A percentile compares a stretch with the other conserved stretches of the same genome.
These are phyloP conservation scores for Vachellia pachyceras DNA, from an alignment of 306 rosid species.

Conservation along the genomic window DNA sequence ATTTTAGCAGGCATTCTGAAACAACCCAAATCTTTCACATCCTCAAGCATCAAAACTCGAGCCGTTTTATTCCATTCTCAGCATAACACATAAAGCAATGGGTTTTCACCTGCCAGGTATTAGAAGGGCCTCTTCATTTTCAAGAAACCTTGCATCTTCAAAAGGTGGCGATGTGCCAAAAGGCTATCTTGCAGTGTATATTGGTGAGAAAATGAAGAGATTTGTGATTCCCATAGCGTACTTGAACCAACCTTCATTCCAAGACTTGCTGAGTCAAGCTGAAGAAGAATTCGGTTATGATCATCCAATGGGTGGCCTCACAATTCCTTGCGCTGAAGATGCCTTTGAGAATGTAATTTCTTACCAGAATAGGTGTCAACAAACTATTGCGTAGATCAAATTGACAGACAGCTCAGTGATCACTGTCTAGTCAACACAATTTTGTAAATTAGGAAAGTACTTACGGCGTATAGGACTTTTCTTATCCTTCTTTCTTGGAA, in stretches of 20 bases:
- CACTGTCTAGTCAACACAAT: slow-evolving; percentile 2
- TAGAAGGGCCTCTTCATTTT: neutral
- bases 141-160: neutral
- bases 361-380: slow-evolving; percentile 4
- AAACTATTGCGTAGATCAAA: neutral
- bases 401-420: slow-evolving; percentile 7
- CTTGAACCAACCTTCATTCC: slow-evolving; percentile 43
- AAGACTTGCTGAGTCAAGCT: slow-evolving; percentile 35
- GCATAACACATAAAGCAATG: slow-evolving; percentile 20
- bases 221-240: slow-evolving; percentile 49
- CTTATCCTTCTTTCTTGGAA: neutral
- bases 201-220: slow-evolving; percentile 52
- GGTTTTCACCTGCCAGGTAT: neutral
- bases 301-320: slow-evolving; percentile 59
- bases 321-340: slow-evolving; percentile 51
- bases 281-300: slow-evolving; percentile 54
- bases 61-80: neutral
- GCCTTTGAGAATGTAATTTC: slow-evolving; percentile 30
- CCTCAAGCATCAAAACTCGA: slow-evolving; percentile 17
- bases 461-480: neutral
- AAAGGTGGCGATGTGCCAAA: slow-evolving; percentile 42
- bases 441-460: slow-evolving; percentile 22
- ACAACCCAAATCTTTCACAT: slow-evolving; percentile 28
- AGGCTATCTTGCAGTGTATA: slow-evolving; percentile 56
- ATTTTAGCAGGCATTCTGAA: neutral